These are phyloP conservation scores for Withania somnifera DNA, from an alignment of 305 asterid genomes.

Conservation along the genomic window DNA sequence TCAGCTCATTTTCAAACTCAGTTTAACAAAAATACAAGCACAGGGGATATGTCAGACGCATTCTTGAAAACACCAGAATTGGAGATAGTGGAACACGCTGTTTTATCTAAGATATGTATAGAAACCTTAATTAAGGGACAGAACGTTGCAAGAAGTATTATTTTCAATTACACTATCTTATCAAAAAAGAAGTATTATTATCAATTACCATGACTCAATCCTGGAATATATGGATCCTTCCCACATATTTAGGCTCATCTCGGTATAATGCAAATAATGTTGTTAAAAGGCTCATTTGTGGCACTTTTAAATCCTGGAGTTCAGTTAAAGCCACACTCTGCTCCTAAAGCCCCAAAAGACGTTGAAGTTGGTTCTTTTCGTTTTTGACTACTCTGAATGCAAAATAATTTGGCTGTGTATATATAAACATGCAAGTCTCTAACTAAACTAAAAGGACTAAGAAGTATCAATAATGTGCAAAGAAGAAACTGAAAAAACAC, in stretches of 20 bases:
- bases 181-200: not conserved
- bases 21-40: not conserved
- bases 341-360: not conserved
- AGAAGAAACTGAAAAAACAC: not conserved
- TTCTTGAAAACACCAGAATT: not conserved
- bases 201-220: not conserved
- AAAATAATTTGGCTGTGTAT: not conserved
- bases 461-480: not conserved
- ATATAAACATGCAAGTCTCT: not conserved
- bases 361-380: not conserved
- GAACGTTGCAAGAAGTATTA: not conserved
- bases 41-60: not conserved
- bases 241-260: not conserved
- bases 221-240: not conserved
- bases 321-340: not conserved
- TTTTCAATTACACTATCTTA: too few species aligned
- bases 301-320: not conserved
- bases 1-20: not conserved
- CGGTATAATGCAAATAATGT: not conserved
- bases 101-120: not conserved
- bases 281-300: not conserved
- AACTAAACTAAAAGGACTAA: not conserved
- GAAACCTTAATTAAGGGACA: not conserved
- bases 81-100: not conserved
- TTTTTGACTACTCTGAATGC: not conserved